These are phyloP conservation scores for Boletellus ananas DNA, from an alignment of 768 basidiomycete genomes.

Conservation along the genomic window DNA sequence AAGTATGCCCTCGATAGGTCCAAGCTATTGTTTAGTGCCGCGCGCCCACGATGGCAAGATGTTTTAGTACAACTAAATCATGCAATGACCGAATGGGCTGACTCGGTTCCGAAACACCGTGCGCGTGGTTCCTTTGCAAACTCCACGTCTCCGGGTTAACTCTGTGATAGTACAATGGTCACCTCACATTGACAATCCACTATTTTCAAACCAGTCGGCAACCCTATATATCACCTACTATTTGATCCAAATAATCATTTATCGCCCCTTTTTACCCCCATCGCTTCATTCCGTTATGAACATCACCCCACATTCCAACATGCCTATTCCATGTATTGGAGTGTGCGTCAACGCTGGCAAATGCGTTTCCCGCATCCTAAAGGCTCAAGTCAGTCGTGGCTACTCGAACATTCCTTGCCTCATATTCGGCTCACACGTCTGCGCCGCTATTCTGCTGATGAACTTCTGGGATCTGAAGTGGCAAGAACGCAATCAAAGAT, in stretches of 20 bases:
- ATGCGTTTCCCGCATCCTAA: constrained; percentile 57
- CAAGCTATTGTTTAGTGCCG: constrained; percentile 50
- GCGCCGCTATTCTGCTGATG: constrained; percentile 51
- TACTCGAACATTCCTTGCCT: constrained; percentile 42
- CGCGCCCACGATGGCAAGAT: constrained; percentile 51
- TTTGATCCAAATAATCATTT: constrained; percentile 59
- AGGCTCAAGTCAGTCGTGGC: constrained; percentile 45
- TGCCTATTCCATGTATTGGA: constrained; percentile 49
- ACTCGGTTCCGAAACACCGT: constrained; percentile 67
- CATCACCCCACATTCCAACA: constrained; percentile 26
- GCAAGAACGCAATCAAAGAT: constrained; percentile 37
- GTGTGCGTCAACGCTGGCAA: constrained; percentile 60
- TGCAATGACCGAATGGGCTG: constrained; percentile 69
- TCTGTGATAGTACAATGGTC: constrained; percentile 53
- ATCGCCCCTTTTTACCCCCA: constrained; percentile 62
- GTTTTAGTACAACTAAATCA: constrained; percentile 65
- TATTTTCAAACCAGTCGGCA: constrained; percentile 55
- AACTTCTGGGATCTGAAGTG: constrained; percentile 56
- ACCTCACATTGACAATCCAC: constrained; percentile 42
- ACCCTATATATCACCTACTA: constrained; percentile 58
- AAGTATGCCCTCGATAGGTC: constrained; percentile 70
- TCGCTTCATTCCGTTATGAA: constrained; percentile 27
- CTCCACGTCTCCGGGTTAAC: not conserved
- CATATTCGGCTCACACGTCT: constrained; percentile 46
- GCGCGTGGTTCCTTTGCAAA: constrained; percentile 23